Evolutionary conservation across 2,329 filamentous ascomycete species (phyloP).

Genomic region (Ascochyta pisi): DNA sequence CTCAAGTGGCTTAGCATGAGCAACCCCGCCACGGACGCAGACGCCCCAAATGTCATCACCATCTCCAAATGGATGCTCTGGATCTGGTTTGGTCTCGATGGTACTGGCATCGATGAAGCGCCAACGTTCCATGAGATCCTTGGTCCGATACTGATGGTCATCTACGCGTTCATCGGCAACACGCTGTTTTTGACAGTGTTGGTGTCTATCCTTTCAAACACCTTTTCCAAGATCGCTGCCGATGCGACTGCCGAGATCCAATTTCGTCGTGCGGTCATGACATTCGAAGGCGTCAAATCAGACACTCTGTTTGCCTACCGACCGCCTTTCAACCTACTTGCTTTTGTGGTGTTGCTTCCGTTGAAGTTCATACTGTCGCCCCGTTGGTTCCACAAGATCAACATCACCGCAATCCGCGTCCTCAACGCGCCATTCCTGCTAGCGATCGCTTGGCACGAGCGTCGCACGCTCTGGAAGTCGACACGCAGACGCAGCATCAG

Average conservation of each 20-base stretch:
- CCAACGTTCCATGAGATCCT: constrained; percentile 79
- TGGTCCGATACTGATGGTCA: constrained; percentile 79
- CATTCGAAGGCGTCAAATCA: constrained; percentile 83
- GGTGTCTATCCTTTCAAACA: constrained; percentile 85
- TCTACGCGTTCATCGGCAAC: constrained; percentile 85
- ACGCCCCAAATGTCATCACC: constrained; percentile 65
- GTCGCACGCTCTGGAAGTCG: constrained; percentile 70
- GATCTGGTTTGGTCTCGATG: constrained; percentile 90
- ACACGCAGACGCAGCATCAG: constrained; percentile 34
- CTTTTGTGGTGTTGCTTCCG: constrained; percentile 75
- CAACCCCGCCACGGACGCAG: constrained; percentile 38
- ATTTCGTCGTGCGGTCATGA: constrained; percentile 80
- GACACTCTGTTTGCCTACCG: constrained; percentile 84
- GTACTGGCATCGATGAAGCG: constrained; percentile 62
- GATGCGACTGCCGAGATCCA: constrained; percentile 85
- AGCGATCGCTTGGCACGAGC: constrained; percentile 73
- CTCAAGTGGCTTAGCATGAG: constrained; percentile 74
- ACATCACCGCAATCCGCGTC: constrained; percentile 75
- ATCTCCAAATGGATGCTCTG: constrained; percentile 92
- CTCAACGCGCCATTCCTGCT: constrained; percentile 79
- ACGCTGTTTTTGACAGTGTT: constrained; percentile 88
- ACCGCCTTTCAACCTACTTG: constrained; percentile 83
- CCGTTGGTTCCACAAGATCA: constrained; percentile 90
- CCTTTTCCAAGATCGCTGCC: constrained; percentile 77
- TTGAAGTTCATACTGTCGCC: constrained; percentile 79